These are phyloP conservation scores for Yamadazyma atlantica DNA, from an alignment of 1,139 yeast species.

Conservation along the genomic window DNA sequence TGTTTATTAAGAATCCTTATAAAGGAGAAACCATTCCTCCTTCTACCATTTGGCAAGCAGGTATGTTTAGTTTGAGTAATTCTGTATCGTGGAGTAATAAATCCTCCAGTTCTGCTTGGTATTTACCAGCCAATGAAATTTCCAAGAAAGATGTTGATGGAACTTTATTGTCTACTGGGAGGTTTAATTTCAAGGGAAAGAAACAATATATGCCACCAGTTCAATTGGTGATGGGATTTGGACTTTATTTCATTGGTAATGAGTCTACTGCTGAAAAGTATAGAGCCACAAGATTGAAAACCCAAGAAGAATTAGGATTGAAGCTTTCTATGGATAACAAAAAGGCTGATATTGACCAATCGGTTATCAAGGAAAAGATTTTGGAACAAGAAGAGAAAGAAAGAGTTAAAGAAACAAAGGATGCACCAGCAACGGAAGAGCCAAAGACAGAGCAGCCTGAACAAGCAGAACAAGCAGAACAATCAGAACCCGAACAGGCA, in stretches of 20 bases:
- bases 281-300: slow-evolving; percentile 31
- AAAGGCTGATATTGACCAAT: slow-evolving; percentile 30
- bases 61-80: slow-evolving; percentile 76
- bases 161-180: slow-evolving; percentile 62
- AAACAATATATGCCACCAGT: slow-evolving; percentile 75
- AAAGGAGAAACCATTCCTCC: slow-evolving; percentile 70
- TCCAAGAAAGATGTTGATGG: slow-evolving; percentile 70
- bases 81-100: slow-evolving; percentile 91
- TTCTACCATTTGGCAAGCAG: slow-evolving; percentile 85
- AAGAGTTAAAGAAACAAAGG: slow-evolving; percentile 13
- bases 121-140: slow-evolving; percentile 62
- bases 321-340: slow-evolving; percentile 38
- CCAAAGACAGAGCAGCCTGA: slow-evolving; percentile 11
- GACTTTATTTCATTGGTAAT: slow-evolving; percentile 71
- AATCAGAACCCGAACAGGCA: slow-evolving; percentile 4
- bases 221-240: slow-evolving; percentile 88
- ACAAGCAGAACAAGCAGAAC: slow-evolving; percentile 3
- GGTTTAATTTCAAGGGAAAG: slow-evolving; percentile 54
- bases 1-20: slow-evolving; percentile 76
- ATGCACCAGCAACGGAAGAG: slow-evolving; percentile 10
- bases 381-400: slow-evolving; percentile 13
- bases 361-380: slow-evolving; percentile 13
- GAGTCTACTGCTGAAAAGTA: slow-evolving; percentile 50
- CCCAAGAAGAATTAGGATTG: slow-evolving; percentile 50
- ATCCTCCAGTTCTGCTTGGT: slow-evolving; percentile 82